These are phyloP conservation scores for Nicotiana benthamiana DNA, from an alignment of 257 asterid genomes.

Conservation along the genomic window DNA sequence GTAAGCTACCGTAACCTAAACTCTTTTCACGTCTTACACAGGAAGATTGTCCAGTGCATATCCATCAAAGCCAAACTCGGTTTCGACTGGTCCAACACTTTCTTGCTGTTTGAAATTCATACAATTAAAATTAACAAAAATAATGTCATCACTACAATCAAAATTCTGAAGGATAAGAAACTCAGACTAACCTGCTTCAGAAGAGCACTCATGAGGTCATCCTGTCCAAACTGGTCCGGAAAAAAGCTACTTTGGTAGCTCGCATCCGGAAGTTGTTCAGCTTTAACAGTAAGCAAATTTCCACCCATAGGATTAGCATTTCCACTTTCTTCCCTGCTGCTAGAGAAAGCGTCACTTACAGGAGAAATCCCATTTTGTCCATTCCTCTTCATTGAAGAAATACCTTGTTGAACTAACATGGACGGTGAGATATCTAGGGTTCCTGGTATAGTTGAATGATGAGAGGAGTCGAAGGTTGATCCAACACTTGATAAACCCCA, in stretches of 20 bases:
- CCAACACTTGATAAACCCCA: conserved; percentile 50
- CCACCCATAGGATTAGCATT: conserved; percentile 16
- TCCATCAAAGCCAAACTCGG: conserved; percentile 62
- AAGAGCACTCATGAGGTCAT: conserved; percentile 69
- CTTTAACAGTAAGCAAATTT: conserved; percentile 33
- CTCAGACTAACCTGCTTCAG: conserved; percentile 51
- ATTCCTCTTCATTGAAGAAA: conserved; percentile 30
- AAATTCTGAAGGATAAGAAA: neutral
- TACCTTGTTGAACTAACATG: conserved; percentile 34
- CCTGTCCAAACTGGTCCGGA: conserved; percentile 55
- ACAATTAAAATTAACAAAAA: neutral
- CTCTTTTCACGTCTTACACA: conserved; percentile 22
- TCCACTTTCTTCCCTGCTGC: conserved; percentile 19
- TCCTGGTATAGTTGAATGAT: conserved; percentile 28
- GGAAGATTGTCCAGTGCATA: conserved; percentile 66
- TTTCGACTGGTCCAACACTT: conserved; percentile 45
- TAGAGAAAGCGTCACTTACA: conserved; percentile 18
- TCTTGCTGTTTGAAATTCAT: conserved; percentile 44
- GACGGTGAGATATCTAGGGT: conserved; percentile 31
- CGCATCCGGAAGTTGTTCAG: conserved; percentile 40
- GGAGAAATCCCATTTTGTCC: conserved; percentile 20
- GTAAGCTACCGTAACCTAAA: neutral
- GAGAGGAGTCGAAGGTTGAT: conserved; percentile 26
- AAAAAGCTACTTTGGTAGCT: conserved; percentile 36
- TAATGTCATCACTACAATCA: neutral